phyloP scores from a whole-genome alignment of 2,329 filamentous ascomycete genomes.

The Microdochium bolleyi region DNA sequence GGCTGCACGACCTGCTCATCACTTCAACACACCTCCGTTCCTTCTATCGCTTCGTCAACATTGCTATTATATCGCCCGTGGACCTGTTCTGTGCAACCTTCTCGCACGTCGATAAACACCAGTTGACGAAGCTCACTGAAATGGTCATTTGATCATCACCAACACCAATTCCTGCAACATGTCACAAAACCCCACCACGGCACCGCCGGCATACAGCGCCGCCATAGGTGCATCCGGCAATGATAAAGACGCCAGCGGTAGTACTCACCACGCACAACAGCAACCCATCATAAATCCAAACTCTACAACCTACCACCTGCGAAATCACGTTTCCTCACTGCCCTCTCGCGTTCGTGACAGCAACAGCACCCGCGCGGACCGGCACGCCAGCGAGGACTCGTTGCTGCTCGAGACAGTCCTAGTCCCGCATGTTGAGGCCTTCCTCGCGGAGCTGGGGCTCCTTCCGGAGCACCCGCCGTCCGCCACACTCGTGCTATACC shows the following conservation, averaged over 20 bases:
- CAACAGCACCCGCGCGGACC: conserved; percentile 21
- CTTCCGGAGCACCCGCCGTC: conserved; percentile 20
- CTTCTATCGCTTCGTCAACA: too few species aligned
- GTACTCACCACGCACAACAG: conserved; percentile 1
- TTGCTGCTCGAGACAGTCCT: conserved; percentile 28
- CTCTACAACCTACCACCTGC: conserved; percentile 15
- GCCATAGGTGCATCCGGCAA: too few species aligned
- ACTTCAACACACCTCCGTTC: too few species aligned
- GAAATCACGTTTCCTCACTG: conserved; percentile 25
- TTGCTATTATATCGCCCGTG: too few species aligned
- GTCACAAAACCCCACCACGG: not conserved
- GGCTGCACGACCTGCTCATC: too few species aligned
- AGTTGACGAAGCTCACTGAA: too few species aligned
- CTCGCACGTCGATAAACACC: too few species aligned
- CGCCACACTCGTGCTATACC: conserved; percentile 37
- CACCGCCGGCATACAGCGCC: not conserved
- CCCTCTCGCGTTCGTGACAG: conserved; percentile 26
- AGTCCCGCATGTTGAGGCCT: conserved; percentile 30
- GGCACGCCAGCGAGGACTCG: conserved; percentile 25
- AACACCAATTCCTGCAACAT: not conserved
- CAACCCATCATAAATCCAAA: conserved; percentile 1
- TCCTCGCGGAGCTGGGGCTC: conserved; percentile 28
- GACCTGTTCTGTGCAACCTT: too few species aligned
- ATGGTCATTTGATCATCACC: not conserved
- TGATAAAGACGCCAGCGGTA: not conserved